Base-by-base conservation (phyloP, 345 rosid species). In the Anacardium occidentale region DNA sequence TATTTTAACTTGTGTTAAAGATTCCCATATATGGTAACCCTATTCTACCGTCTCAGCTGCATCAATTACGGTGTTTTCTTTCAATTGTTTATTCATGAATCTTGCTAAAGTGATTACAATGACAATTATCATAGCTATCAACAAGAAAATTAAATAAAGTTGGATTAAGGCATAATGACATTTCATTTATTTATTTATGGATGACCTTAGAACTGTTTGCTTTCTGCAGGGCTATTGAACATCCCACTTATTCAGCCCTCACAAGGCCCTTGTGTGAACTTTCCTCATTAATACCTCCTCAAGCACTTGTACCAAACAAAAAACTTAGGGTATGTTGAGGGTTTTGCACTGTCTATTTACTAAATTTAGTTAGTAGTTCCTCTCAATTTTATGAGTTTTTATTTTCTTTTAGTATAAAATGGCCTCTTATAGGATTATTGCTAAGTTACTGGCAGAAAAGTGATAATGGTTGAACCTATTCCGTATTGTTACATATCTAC, bases 241-340 rank as follows among this genome's bases (percentile, higher is more conserved):
- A 95, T 76, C 99, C 98, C 68, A 92, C 98, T 20, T 92, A 92
- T 83, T 95, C 98, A 61, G 99, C 99, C 40, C 89, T 92, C 52
- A 95, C 99, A 56, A 91, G 97, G 78, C 98, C 99, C 20, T 81
- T 95, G 80, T 95, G 99, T 87, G 98, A 95, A 80, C 97, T 95
- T 78, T 89, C 96, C 54, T 89, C 99, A 7, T 86, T 95, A 64
- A 83, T 93, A 75, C 96, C 98, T 61, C 93, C 99, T 57, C 98
- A 92, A 83, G 85, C 78, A 71, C 87, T 92, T 83, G 93, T 90
- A 54, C 88, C 92, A 60, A 86, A 81, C 87, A 95, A 92, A 86
- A 95, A 93, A 86, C 99, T 95, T 63, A 86, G 97, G 87, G 99
- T 91, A 84, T 56, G 85, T 74, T 20, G 64, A 64, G 66, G 66